Base-by-base conservation (phyloP, 2,329 filamentous ascomycete genomes). In the Beauveria sp. region DNA sequence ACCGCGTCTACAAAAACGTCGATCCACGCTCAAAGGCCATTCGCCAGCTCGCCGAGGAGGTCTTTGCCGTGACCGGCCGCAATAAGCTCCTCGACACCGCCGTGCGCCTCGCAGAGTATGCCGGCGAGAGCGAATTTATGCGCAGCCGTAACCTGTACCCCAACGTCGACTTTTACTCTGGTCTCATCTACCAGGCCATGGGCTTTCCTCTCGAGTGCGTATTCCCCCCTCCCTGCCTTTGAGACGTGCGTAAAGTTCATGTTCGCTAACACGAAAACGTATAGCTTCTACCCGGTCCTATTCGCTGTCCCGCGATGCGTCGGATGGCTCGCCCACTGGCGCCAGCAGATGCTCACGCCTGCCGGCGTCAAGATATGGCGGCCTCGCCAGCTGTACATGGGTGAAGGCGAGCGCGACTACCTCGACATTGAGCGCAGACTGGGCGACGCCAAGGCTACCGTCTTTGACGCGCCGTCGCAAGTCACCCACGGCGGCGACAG, bases 1-100 rank as follows among this genome's bases (percentile, higher is more conserved):
- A 84, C 70, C 76, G 80, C 24, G 77, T 82, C 26, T 83, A 83
- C 71, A 79, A 81, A 66, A 81, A 80, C 66, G 77, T 79, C 0
- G 82, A 84, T 64, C 82, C 82, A 5, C 77, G 82, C 3, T 79
- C 76, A 12, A 80, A 74, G 6, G 78, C 78, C 40, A 81, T 83
- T 64, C 73, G 76, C 5, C 70, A 76, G 64, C 74, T 82, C 1
- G 79, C 80, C 38, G 78, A 81, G 60, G 73, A 78, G 63, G 79
- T 81, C 22, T 81, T 81, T 68, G 69, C 73, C 50, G 78, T 80
- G 28, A 80, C 79, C 1, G 79, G 79, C 5, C 74, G 79, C n/a
- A 81, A 81, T 70, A 72, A 77, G 68, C 74, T 81, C 7, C 76
- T 81, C 45, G 79, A 81, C 65, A 80, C 79, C 0, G 79, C 79